Evolutionary conservation across 2,329 filamentous ascomycete species (phyloP), one percentile per base, ranked within the genome.

Genomic region (Exophiala spinifera): DNA sequence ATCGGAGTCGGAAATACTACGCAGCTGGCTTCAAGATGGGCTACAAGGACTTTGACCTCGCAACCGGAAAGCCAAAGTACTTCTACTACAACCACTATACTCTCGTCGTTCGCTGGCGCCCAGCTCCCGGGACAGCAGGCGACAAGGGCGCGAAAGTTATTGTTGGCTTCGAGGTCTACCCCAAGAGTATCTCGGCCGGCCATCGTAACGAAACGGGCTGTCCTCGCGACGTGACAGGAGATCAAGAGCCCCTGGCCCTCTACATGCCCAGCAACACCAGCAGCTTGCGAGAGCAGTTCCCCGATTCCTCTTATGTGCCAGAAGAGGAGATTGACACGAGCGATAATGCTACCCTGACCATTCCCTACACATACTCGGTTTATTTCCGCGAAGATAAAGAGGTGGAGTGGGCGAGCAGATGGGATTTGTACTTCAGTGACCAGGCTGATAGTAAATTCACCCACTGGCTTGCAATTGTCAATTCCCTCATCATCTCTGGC

Each of bases 81-180:
- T 91, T 85, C 63, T 79, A 95, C 64, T 88, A 95, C 74, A 96
- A 95, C 68, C 91, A 96, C 69, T 84, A 91, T 63, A 94, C 88
- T 2, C 83, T 95, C 49, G 87, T 95, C 42, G 83, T 95, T 53
- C 85, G 89, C 51, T 89, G 89, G 72, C 84, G 88, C 59, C 79
- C 79, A 47, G 88, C 88, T 1, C 81, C 87, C 1, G 87, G 87
- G 10, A 79, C 75, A 59, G 85, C 82, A 53, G 88, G 87, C 25
- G 79, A 84, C 15, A 79, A 80, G 42, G 87, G 88, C 46, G 86
- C 84, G 60, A 91, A 89, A 72, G 84, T 94, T 36, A 82, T 96
- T 61, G 88, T 95, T 17, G 90, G 88, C 0, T 95, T 96, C 66
- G 90, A 96, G 72, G 86, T 95, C 21, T 95, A 94, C 65, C 84